These are phyloP conservation scores for Potentilla sterilis DNA, from an alignment of 306 rosid genomes.

Conservation along the genomic window DNA sequence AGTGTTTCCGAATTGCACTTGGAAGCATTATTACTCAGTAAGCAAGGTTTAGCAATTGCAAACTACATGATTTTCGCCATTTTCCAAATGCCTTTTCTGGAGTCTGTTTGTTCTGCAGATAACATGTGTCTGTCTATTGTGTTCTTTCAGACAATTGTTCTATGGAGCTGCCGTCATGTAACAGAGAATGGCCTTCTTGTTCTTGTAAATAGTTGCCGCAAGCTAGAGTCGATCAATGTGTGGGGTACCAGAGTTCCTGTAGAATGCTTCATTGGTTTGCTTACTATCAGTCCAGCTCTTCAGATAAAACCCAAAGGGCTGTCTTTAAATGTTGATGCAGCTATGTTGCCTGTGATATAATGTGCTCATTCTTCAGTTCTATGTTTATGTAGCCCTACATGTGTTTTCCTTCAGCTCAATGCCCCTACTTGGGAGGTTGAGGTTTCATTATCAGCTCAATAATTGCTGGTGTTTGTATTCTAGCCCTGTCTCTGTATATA, in stretches of 20 bases:
- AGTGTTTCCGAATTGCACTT: background rate
- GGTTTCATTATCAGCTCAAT: conserved; percentile 5
- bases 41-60: background rate
- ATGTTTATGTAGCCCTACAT: conserved; percentile 7
- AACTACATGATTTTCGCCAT: background rate
- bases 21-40: background rate
- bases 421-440: background rate
- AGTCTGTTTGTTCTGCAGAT: background rate
- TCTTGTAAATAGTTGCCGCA: conserved; percentile 64
- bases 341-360: conserved; percentile 28
- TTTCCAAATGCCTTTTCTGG: background rate
- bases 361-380: conserved; percentile 3
- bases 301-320: conserved; percentile 51
- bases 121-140: conserved; percentile 6
- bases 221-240: conserved; percentile 71
- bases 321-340: conserved; percentile 19
- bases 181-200: conserved; percentile 67
- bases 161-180: conserved; percentile 94
- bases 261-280: conserved; percentile 56
- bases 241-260: conserved; percentile 90
- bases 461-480: conserved; percentile 7
- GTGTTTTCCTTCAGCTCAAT: background rate
- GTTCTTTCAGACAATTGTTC: conserved; percentile 58
- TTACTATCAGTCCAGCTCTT: conserved; percentile 56
- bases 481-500: conserved; percentile 13